phyloP scores from a whole-genome alignment of 2,329 filamentous ascomycete genomes.

The Hawksworthiomyces lignivorus region DNA sequence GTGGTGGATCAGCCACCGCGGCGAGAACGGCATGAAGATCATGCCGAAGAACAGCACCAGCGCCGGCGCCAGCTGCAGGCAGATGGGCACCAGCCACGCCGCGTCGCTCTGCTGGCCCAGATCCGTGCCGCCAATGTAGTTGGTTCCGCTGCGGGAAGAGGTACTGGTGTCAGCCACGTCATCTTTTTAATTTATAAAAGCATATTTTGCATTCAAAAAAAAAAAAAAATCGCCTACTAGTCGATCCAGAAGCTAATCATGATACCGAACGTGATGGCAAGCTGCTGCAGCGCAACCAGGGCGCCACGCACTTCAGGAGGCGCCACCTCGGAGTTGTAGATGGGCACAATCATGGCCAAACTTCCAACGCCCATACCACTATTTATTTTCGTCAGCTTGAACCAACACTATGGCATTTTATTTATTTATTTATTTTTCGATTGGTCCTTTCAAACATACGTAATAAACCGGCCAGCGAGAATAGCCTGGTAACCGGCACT shows the following conservation, averaged over 20 bases:
- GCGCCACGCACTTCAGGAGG: conserved; percentile 41
- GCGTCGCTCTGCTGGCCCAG: conserved; percentile 50
- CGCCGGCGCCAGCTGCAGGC: conserved; percentile 62
- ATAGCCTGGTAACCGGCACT: conserved; percentile 50
- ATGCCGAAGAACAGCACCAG: conserved; percentile 61
- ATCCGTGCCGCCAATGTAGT: conserved; percentile 53
- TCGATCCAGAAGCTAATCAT: conserved; percentile 59
- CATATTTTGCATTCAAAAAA: no score
- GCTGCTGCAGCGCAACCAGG: conserved; percentile 40
- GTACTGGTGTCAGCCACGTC: no score
- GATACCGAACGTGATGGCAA: conserved; percentile 54
- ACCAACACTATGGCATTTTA: no score
- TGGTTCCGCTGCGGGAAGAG: conserved; percentile 49
- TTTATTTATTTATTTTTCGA: no score
- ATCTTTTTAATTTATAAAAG: no score
- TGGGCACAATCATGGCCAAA: conserved; percentile 53
- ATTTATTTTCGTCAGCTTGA: background rate
- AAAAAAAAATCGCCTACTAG: conserved; percentile 29
- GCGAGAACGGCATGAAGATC: conserved; percentile 73
- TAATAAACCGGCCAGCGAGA: conserved; percentile 64
- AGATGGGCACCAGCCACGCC: conserved; percentile 68
- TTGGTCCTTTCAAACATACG: conserved; percentile 28
- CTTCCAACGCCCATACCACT: conserved; percentile 61
- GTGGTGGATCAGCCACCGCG: conserved; percentile 67
- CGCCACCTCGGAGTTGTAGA: conserved; percentile 40